These are phyloP conservation scores for Schizonepeta tenuifolia DNA, from an alignment of 257 asterid genomes.

Conservation along the genomic window DNA sequence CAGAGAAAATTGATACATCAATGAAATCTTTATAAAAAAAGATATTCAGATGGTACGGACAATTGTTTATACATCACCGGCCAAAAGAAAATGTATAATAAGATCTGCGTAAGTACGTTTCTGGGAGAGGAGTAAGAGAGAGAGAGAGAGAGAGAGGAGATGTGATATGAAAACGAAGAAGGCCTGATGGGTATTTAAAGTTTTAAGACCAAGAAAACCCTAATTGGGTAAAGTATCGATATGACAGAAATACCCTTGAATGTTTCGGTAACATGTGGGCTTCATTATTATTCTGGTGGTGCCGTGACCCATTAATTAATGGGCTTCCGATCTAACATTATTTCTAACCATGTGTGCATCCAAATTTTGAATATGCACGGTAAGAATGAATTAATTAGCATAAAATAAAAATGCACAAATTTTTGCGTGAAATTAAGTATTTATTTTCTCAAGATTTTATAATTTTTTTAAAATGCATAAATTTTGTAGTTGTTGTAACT, in stretches of 20 bases:
- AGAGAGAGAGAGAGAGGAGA: background rate
- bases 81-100: slow-evolving; percentile 6
- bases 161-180: no score
- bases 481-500: no score
- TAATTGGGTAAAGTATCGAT: background rate
- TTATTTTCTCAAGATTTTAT: no score
- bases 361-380: no score
- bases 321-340: no score
- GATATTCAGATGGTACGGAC: slow-evolving; percentile 83
- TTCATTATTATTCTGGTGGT: background rate
- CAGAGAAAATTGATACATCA: slow-evolving; percentile 46
- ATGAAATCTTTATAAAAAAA: slow-evolving; percentile 24
- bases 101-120: background rate
- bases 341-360: no score
- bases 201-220: slow-evolving; percentile 17
- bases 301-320: no score
- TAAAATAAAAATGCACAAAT: no score
- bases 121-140: background rate
- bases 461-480: no score
- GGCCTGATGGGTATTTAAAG: background rate
- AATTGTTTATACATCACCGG: slow-evolving; percentile 62
- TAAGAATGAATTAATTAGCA: no score
- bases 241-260: slow-evolving; percentile 25
- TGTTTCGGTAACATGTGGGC: background rate
- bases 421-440: no score